Conservation (phyloP, 345 rosid species). For the Hibiscus syriacus region DNA sequence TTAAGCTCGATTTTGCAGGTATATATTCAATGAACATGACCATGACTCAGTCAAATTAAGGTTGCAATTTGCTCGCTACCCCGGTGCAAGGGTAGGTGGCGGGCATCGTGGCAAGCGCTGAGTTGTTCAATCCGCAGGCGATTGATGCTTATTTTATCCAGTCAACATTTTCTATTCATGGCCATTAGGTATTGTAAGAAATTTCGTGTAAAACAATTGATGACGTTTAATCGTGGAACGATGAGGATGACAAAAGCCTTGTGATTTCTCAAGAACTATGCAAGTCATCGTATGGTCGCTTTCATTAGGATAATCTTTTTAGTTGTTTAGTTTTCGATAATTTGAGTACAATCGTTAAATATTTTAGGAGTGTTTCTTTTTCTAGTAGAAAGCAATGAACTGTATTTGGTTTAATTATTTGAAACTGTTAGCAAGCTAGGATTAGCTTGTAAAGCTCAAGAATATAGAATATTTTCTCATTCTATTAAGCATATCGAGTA, state of each 20-base stretch:
- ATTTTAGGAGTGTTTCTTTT: conserved; percentile 13
- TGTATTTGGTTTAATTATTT: conserved; percentile 22
- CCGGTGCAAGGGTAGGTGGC: too few species aligned
- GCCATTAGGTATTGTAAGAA: conserved; percentile 23
- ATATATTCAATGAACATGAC: conserved; percentile 57
- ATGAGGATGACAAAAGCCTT: conserved; percentile 17
- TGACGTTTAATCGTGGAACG: conserved; percentile 30
- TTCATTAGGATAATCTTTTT: conserved; percentile 23
- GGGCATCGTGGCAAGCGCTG: too few species aligned
- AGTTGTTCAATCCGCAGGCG: conserved; percentile 35
- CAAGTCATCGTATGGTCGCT: conserved; percentile 14
- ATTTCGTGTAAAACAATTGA: conserved; percentile 22
- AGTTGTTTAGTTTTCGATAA: conserved; percentile 15
- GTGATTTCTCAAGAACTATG: conserved; percentile 25
- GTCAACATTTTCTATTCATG: conserved; percentile 26
- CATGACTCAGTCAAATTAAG: too few species aligned
- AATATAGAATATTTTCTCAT: too few species aligned
- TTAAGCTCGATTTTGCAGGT: conserved; percentile 63
- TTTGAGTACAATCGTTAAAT: conserved; percentile 4
- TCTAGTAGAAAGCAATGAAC: conserved; percentile 9
- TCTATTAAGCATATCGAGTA: too few species aligned
- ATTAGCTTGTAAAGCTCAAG: too few species aligned
- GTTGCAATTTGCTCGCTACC: too few species aligned
- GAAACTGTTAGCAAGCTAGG: too few species aligned
- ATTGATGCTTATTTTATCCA: conserved; percentile 21